phyloP scores from a whole-genome alignment of 2,329 filamentous ascomycete genomes.

The Fusarium mangiferae region DNA sequence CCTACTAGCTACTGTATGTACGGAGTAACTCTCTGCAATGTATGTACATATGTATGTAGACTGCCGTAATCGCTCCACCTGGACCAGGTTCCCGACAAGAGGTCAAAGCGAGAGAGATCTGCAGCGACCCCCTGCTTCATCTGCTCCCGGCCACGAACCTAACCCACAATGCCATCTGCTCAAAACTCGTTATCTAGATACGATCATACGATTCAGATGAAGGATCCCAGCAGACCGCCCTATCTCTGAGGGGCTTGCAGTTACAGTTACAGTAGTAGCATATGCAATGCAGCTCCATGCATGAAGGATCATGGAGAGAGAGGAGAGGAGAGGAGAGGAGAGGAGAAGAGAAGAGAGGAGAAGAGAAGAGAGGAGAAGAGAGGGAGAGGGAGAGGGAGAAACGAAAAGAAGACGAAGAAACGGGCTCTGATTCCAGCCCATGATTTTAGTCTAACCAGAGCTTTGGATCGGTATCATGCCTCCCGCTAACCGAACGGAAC shows the following conservation, averaged over 20 bases:
- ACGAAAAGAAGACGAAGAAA: neutral
- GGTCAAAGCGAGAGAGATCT: slow-evolving; percentile 34
- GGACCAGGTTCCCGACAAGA: neutral
- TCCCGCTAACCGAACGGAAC: neutral
- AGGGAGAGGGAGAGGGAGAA: neutral
- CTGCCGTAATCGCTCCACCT: neutral
- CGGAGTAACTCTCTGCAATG: neutral
- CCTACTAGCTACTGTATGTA: neutral
- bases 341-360: neutral
- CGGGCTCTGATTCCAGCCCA: slow-evolving; percentile 9
- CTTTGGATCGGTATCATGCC: slow-evolving; percentile 23
- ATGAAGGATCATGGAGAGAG: neutral
- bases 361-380: neutral
- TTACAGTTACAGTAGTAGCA: neutral
- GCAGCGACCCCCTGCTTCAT: slow-evolving; percentile 10
- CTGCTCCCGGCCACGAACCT: neutral
- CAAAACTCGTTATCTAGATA: slow-evolving; percentile 21
- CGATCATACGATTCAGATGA: slow-evolving; percentile 14
- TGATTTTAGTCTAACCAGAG: neutral
- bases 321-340: neutral
- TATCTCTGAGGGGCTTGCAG: slow-evolving; percentile 4
- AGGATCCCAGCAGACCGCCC: slow-evolving; percentile 12
- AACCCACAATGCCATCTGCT: slow-evolving; percentile 1
- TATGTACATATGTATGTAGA: neutral
- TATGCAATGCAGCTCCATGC: neutral